Base-by-base conservation (phyloP, 176 grass and related monocot species). In the Dendrocalamus sinicus region DNA sequence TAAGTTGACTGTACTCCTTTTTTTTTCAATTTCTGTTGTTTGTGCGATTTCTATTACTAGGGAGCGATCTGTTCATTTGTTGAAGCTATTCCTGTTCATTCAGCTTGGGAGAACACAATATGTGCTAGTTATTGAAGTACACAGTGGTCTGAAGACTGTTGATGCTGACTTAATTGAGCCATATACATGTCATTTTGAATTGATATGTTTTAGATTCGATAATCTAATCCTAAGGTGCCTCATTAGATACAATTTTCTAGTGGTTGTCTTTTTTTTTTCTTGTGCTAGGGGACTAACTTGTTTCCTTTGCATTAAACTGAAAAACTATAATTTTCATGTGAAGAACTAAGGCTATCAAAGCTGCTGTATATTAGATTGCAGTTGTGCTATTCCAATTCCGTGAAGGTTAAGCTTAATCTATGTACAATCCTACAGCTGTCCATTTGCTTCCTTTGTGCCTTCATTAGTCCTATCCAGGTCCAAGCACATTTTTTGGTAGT, bases 11-110 rank as follows among this genome's bases (percentile, higher is more conserved):
- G 30, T 39, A 44, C 19, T 10, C 48, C 8, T 39, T 84, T 55
- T 44, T 22, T 30, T 20, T 37, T 52, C 67, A 73, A 4, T 73
- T 86, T 69, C 12, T 77, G 4, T 44, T 75, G 39, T 85, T n/a
- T 85, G 39, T 57, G 50, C 23, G 64, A 70, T 47, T 73, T 47
- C 39, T 67, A 67, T 73, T 81, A 23, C 45, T 32, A 74, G 51
- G 70, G 28, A 67, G 30, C 7, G 9, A 35, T 35, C 45, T 65
- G n/a, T n/a, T 81, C 45, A 3, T 81, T 52, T 71, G 17, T 71
- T 5, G 66, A 71, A 70, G n/a, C 43, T 81, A 59, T 82, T 45
- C 1, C 6, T 0, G 8, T 35, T 61, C 6, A 14, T 62, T 73
- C 24, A 62, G 13, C 12, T 62, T 47, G 68, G 11, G 16, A 16